These are phyloP conservation scores for Cryptosporidium ryanae DNA, from an alignment of 169 alveolate species.

Conservation along the genomic window DNA sequence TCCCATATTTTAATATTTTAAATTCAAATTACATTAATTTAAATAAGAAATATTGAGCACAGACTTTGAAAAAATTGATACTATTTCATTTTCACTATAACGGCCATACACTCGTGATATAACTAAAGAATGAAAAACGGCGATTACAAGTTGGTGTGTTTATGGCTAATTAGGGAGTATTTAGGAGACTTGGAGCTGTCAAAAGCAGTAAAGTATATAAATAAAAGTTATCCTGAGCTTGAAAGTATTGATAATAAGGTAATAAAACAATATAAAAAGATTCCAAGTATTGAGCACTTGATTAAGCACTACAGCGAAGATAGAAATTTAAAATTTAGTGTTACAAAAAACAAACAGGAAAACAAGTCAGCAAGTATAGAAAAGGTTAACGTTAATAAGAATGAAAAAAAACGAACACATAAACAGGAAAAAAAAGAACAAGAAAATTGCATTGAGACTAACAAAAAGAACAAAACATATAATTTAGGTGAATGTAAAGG, in stretches of 20 bases:
- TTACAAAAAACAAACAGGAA: neutral
- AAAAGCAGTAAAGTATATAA: constrained; percentile 56
- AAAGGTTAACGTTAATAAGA: neutral
- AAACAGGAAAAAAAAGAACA: neutral
- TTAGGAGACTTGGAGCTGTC: constrained; percentile 1
- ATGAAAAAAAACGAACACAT: neutral
- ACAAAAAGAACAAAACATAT: neutral
- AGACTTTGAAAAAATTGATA: too few relatives aligned
- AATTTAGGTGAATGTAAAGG: neutral
- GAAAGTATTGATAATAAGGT: neutral
- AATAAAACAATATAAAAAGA: neutral
- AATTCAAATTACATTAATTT: too few relatives aligned
- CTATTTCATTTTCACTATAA: too few relatives aligned
- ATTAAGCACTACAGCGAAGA: neutral
- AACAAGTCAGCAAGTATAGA: neutral
- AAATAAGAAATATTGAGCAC: too few relatives aligned
- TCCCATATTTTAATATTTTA: too few relatives aligned
- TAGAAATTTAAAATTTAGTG: neutral
- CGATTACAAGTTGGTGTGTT: neutral
- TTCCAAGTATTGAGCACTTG: constrained; percentile 16
- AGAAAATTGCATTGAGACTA: neutral
- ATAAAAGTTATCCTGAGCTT: constrained; percentile 30
- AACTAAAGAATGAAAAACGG: too few relatives aligned
- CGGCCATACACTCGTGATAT: too few relatives aligned
- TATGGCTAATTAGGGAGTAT: constrained; percentile 22